Base-by-base conservation (phyloP, 2,329 filamentous ascomycete genomes). In the Fusarium chuoi region DNA sequence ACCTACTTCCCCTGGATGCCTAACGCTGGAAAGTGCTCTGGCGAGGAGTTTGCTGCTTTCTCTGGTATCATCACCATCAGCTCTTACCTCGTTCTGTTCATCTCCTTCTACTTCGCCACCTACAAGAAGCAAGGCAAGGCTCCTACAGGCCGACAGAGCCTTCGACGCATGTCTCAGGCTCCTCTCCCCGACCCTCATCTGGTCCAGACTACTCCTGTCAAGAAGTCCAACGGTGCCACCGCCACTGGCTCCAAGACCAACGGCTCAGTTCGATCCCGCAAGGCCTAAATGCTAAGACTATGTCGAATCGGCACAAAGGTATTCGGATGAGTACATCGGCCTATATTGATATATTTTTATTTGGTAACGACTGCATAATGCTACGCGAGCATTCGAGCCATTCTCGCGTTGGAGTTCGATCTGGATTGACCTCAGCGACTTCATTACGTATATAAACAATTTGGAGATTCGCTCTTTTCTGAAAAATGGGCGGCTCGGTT, bases 11-110 rank as follows among this genome's bases (percentile, higher is more conserved):
- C 88, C 51, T 92, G 90, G 88, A 87, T 97, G 82, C 96, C 96
- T 75, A 98, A 94, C 82, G 85, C 88, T 73, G 96, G 96, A 83
- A 87, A 91, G 78, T 99, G 96, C 83, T 94, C 96, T 45, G 96
- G 96, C 80, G 96, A 98, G 87, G 96, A 98, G 85, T 98, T 98
- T 80, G 96, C 96, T 55, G 96, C 96, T 49, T 94, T 98, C 80
- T 89, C 95, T 68, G 96, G 96, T 78, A 97, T 98, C 78, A 94
- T 89, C 76, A 97, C 98, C 79, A 88, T 99, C 81, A 95, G 91
- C 85, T 97, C 94, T 38, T 99, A 98, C 90, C 91, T 99, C 68
- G 89, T 98, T 74, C 93, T 99, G 77, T 99, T 99, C 91, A 98
- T 99, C 86, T 96, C 93, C 58, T 99, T 99, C 92, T 99, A 98